These are phyloP conservation scores for Vigna reflexopilosa DNA, from an alignment of 306 rosid species.

Conservation along the genomic window DNA sequence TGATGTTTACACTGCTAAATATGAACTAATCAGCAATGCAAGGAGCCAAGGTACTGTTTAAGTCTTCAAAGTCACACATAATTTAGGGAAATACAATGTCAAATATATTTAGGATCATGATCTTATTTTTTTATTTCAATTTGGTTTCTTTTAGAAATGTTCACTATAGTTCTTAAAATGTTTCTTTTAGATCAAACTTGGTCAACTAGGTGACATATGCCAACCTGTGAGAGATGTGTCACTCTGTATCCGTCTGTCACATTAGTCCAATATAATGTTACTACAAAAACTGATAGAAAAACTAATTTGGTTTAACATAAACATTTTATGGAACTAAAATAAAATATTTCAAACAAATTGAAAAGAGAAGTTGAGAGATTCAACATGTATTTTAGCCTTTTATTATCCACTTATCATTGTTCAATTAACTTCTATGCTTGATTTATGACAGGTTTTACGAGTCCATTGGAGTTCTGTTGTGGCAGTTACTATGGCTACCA, in stretches of 20 bases:
- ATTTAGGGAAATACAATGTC: slow-evolving; percentile 1
- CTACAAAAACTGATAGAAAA: no score
- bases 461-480: slow-evolving; percentile 82
- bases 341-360: neutral
- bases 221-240: neutral
- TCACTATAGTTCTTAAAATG: neutral
- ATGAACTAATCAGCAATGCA: slow-evolving; percentile 63
- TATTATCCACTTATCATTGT: neutral
- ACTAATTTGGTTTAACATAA: no score
- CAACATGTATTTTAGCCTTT: no score
- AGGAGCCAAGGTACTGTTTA: slow-evolving; percentile 58
- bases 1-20: slow-evolving; percentile 74
- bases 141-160: no score
- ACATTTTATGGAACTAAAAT: neutral
- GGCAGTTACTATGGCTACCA: slow-evolving; percentile 80
- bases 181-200: neutral
- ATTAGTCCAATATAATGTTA: neutral
- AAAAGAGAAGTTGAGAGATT: neutral
- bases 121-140: no score
- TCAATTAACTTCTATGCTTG: slow-evolving; percentile 10
- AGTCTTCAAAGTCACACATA: slow-evolving; percentile 15
- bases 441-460: slow-evolving; percentile 69
- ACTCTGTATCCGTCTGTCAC: neutral
- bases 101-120: no score
- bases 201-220: neutral